Base-by-base conservation (phyloP, 768 basidiomycete species). In the Pholiota microspora region DNA sequence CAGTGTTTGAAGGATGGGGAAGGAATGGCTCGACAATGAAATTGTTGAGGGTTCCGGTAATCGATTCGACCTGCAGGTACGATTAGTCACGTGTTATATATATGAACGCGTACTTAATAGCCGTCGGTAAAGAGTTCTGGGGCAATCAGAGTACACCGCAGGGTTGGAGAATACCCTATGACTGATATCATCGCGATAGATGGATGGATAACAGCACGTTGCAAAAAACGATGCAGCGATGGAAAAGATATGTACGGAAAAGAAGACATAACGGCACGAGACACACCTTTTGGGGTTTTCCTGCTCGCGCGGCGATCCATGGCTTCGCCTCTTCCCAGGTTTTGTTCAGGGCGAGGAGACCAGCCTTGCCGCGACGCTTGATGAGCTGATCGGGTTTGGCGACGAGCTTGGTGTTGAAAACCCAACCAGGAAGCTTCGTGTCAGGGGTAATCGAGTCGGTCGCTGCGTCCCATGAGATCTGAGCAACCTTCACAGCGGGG, bases 21-120 rank as follows among this genome's bases (percentile, higher is more conserved):
- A 95, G 80, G 86, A 99, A 97, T n/a, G 96, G 96, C 74, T 99
- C 96, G 60, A 98, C 82, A 72, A 99, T 98, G 77, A 99, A 98
- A 71, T 88, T 97, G 80, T 88, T 94, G 60, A 99, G 81, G 29
- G 92, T 94, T 57, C 96, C 96, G n/a, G 89, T 91, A 58, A 92
- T 86, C 44, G 88, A 82, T 76, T 97, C 97, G 56, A 98, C 96
- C 90, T 94, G 59, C 7, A 45, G 51, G 34, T 13, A 2, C 35
- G 16, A 47, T 64, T 55, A 64, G 63, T 64, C 63, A 64, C 61
- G 61, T 61, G 63, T 45, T 6, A 51, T 6, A 45, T 54, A 56
- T 54, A 54, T 38, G 44, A 50, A 62, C 60, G 63, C 63, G 63
- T 56, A 42, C 40, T 4, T 31, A 6, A 31, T 27, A 49, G 51